Percentiles rank a stretch among this genome's conserved stretches.
These are phyloP conservation scores for Limnomonas spitsbergensis DNA, from an alignment of 139 green algal genomes.

Conservation along the genomic window DNA sequence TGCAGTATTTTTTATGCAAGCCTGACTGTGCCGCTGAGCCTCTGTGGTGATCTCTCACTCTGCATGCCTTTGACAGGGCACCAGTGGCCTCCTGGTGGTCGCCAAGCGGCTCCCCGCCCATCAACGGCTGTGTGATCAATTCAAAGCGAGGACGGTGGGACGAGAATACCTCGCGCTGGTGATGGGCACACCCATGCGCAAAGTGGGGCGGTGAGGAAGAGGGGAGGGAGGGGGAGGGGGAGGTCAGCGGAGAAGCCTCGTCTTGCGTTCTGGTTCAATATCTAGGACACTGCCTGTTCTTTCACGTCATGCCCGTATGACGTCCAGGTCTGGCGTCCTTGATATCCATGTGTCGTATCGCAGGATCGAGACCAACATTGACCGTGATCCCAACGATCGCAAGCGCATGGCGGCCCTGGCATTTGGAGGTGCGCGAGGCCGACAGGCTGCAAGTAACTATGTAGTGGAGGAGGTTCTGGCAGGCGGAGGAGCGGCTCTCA, in stretches of 20 bases:
- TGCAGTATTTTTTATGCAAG: too few species aligned
- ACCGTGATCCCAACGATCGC: slow-evolving; percentile 41
- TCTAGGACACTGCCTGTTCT: too few species aligned
- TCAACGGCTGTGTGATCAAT: slow-evolving; percentile 65
- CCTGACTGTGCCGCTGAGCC: too few species aligned
- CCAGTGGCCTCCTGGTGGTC: slow-evolving; percentile 89
- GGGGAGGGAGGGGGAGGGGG: too few species aligned
- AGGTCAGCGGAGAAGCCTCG: too few species aligned
- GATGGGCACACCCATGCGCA: background rate
- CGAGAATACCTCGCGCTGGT: background rate
- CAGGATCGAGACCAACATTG: slow-evolving; percentile 72
- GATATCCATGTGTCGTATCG: too few species aligned
- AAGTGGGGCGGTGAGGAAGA: too few species aligned
- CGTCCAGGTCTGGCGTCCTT: too few species aligned
- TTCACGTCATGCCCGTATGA: too few species aligned
- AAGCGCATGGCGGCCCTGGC: slow-evolving; percentile 73
- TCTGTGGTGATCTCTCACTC: too few species aligned
- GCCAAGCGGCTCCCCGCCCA: slow-evolving; percentile 74
- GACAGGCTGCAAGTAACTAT: slow-evolving; percentile 75
- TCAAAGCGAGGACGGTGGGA: slow-evolving; percentile 77
- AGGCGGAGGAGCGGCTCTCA: slow-evolving; percentile 68
- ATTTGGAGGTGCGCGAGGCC: slow-evolving; percentile 51
- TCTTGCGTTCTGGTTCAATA: too few species aligned
- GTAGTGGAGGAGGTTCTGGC: slow-evolving; percentile 61
- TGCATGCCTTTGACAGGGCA: too few species aligned